Evolutionary conservation across 169 alveolate species (phyloP).

Genomic region (Blepharisma undulans): DNA sequence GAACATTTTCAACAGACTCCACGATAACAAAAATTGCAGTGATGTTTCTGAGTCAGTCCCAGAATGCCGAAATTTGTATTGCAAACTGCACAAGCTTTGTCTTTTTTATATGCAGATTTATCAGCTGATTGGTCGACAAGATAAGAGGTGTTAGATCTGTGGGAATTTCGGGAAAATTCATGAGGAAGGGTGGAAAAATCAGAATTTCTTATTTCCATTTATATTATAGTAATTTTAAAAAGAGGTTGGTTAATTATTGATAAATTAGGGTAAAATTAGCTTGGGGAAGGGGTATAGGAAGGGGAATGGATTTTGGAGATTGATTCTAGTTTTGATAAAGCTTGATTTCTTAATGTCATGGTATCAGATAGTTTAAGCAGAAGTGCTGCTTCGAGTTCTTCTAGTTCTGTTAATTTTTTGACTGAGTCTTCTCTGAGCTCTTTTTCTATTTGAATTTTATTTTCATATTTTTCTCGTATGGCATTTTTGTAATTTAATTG

Average conservation of each 20-base stretch:
- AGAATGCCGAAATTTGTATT: background rate
- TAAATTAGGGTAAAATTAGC: background rate
- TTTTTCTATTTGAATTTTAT: conserved; percentile 4
- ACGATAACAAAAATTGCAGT: conserved; percentile 5
- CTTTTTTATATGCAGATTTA: background rate
- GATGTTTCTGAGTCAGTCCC: background rate
- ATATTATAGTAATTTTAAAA: too few species aligned
- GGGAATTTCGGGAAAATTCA: background rate
- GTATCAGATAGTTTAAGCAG: background rate
- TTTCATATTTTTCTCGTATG: background rate
- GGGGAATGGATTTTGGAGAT: background rate
- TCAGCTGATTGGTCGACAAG: background rate
- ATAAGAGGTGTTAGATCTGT: background rate
- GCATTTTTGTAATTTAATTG: background rate
- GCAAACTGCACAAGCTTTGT: background rate
- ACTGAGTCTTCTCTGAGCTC: background rate
- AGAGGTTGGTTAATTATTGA: background rate
- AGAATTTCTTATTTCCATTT: background rate
- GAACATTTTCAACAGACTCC: conserved; percentile 24
- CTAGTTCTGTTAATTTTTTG: background rate
- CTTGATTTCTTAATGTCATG: background rate
- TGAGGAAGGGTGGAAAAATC: background rate
- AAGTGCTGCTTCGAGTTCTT: background rate
- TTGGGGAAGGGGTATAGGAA: background rate
- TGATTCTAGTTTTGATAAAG: background rate